Base-by-base conservation (phyloP, 345 rosid species). In the Lenwebbia sp. region DNA sequence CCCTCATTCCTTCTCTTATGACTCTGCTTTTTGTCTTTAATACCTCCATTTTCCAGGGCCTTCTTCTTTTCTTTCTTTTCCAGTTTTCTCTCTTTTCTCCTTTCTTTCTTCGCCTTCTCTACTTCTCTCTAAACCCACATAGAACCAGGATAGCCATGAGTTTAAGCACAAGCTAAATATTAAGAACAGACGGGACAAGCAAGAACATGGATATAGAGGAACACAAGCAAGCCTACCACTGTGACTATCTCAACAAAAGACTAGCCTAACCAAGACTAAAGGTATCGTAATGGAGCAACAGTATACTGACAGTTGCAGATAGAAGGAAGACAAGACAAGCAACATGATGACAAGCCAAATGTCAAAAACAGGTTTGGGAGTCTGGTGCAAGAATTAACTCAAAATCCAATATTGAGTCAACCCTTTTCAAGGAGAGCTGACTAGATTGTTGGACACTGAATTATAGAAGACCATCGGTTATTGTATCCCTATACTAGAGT, bases 1-100 rank as follows among this genome's bases (percentile, higher is more conserved):
- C 85, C 91, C 84, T 88, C 87, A 62, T 75, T 87, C 90, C 91
- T 89, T 88, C 90, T 90, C 89, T 88, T 91, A 86, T 87, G 89
- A 49, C 85, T 22, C 19, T 84, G 89, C 85, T 90, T 88, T 83
- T 89, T 90, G 85, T 91, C 89, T 85, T 85, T 82, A 60, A 23
- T 83, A 19, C 85, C 84, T 83, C 90, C 94, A 82, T 54, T 85
- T 82, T 84, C 90, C 85, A 62, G 55, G 28, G 76, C 88, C 86
- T 86, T 90, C 85, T 86, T 85, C 82, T 87, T 88, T 51, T 86
- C 86, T 84, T 86, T 91, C 82, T 88, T 89, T 83, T 88, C 88
- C 70, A 84, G 83, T 58, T 86, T 89, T 84, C 54, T 88, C 62
- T 87, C 88, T 78, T 86, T 87, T 51, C 57, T 88, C 82, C 87